phyloP scores from a whole-genome alignment of 257 asterid species.

The Solanum gracilifrons region DNA sequence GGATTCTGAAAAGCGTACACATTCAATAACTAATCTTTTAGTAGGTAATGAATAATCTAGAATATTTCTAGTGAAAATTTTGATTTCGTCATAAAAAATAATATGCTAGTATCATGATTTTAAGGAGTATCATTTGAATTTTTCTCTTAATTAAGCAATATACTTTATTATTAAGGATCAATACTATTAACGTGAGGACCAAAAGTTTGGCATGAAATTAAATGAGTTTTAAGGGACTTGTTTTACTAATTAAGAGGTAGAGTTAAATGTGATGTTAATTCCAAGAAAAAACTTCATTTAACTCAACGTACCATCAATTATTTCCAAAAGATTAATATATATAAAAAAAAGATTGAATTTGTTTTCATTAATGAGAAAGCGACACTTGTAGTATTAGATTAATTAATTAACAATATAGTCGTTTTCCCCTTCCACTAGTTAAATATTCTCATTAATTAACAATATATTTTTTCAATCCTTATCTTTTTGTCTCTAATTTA shows the following conservation, averaged over 20 bases:
- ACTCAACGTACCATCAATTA: background rate
- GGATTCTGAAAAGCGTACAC: no score
- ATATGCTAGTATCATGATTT: background rate
- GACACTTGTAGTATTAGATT: background rate
- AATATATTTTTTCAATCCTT: background rate
- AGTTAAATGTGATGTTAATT: background rate
- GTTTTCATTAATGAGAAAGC: background rate
- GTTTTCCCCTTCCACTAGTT: background rate
- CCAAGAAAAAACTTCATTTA: background rate
- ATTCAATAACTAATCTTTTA: no score
- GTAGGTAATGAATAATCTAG: rapidly evolving
- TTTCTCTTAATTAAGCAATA: background rate
- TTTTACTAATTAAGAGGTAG: background rate
- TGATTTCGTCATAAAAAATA: rapidly evolving
- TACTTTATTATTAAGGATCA: background rate
- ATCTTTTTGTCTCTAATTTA: background rate
- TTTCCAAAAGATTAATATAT: background rate
- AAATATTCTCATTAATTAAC: background rate
- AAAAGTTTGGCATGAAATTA: background rate
- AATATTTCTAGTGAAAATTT: background rate
- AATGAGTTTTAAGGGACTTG: background rate
- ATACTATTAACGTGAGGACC: background rate
- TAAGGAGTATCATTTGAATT: background rate
- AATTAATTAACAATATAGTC: background rate
- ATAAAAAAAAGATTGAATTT: background rate